Base-by-base conservation (phyloP, 1,139 yeast species). In the Geotrichum citri-aurantii region DNA sequence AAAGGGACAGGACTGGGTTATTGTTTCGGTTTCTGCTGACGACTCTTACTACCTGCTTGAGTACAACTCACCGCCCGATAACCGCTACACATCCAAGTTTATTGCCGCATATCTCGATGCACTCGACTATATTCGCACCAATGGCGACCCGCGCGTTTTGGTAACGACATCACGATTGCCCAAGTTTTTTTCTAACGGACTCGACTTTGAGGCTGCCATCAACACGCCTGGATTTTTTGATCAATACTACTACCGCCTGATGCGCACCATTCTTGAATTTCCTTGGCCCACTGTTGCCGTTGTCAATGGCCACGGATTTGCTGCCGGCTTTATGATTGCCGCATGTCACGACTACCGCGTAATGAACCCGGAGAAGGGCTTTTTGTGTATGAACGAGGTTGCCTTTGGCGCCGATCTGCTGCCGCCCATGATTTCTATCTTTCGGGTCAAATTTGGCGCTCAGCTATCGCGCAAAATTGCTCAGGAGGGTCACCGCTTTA, bases 201-300 rank as follows among this genome's bases (percentile, higher is more conserved):
- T 74, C 47, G 74, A 74, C 63, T 70, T 73, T 42, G 72, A 72
- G 61, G 62, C 65, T 4, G 76, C 75, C 1, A 56, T 66, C 33
- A 47, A 59, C 1, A 72, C 75, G 6, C 70, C 70, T 2, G 67
- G 66, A 42, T 74, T 75, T 64, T 73, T 72, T 63, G 66, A 64
- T 26, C 63, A 68, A 47, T 57, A 63, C 42, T 70, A 70, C 63
- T 72, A 69, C 63, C 69, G 72, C 23, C 60, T 72, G 46, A 66
- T 73, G 70, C 63, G 69, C 31, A 68, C 69, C 4, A 61, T 72
- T 33, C 61, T 74, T 49, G 70, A 68, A 62, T 74, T 70, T 62
- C 77, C 77, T 10, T 70, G 73, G 69, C 77, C 77, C 3, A 72
- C 76, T 2, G 65, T 74, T 29, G 77, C 77, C 4, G 60, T 68